Percentiles rank a stretch among this genome's conserved stretches.
Conservation (phyloP, 1,284 basidiomycete genomes). For the Quambalaria eucalypti region DNA sequence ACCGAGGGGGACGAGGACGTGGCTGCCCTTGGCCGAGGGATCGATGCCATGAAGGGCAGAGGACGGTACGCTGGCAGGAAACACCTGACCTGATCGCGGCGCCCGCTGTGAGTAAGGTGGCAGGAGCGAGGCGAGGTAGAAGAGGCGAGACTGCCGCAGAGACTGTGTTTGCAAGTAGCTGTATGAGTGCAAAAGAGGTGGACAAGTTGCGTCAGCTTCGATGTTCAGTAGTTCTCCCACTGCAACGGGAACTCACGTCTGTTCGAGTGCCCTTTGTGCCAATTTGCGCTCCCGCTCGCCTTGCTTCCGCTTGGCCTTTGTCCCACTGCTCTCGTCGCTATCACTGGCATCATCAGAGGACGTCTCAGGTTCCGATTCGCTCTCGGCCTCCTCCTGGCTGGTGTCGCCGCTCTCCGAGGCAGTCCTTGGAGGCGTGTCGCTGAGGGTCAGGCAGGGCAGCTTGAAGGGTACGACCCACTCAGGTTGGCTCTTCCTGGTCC, state of each 20-base stretch:
- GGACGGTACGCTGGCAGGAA: conserved; percentile 27
- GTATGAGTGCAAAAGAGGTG: background rate
- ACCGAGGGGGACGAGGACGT: conserved; percentile 30
- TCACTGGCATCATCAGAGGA: no score
- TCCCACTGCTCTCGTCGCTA: no score
- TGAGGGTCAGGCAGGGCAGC: no score
- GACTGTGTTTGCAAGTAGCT: conserved; percentile 21
- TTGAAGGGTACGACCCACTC: background rate
- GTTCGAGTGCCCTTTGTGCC: background rate
- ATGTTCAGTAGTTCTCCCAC: background rate
- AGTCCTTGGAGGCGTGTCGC: background rate
- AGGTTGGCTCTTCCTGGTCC: background rate
- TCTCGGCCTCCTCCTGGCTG: background rate
- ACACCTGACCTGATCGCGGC: conserved; percentile 25
- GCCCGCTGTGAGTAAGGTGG: conserved; percentile 21
- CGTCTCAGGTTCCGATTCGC: background rate
- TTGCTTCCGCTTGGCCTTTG: background rate
- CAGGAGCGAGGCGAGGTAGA: conserved; percentile 38
- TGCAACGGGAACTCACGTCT: background rate
- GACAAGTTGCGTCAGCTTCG: background rate
- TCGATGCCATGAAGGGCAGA: conserved; percentile 28
- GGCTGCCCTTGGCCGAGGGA: conserved; percentile 18
- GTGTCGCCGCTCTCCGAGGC: background rate
- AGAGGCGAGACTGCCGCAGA: conserved; percentile 40
- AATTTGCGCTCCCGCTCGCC: background rate